Percentiles rank a stretch among this genome's conserved stretches.
These are phyloP conservation scores for Agrocybe pediades DNA, from an alignment of 768 basidiomycete species.

Conservation along the genomic window DNA sequence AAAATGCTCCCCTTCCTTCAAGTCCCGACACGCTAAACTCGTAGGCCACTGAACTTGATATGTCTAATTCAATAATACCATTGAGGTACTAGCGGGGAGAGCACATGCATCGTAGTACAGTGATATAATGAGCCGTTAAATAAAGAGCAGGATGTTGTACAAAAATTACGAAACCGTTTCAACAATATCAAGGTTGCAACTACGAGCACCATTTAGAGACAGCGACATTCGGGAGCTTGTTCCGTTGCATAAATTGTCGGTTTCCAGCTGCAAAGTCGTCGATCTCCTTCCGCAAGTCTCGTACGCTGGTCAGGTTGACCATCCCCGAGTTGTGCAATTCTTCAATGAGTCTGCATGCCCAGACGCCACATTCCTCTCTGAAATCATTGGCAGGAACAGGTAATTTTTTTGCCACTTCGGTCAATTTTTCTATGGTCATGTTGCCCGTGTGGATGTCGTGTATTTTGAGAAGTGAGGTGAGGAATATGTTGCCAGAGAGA, in stretches of 20 bases:
- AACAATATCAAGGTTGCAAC: too few species aligned
- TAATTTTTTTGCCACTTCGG: not conserved
- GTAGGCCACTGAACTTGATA: too few species aligned
- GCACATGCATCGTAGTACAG: too few species aligned
- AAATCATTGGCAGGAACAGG: not conserved
- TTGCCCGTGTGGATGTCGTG: not conserved
- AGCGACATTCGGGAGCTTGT: not conserved
- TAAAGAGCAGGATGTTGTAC: too few species aligned
- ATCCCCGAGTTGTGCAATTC: not conserved
- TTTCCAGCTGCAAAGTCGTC: not conserved
- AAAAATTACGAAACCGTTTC: too few species aligned
- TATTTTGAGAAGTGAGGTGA: not conserved
- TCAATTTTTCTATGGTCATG: not conserved
- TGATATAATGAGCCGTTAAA: too few species aligned
- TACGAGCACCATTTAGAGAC: not conserved
- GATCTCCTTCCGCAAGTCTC: not conserved
- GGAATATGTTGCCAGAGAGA: not conserved
- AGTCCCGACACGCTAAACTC: too few species aligned
- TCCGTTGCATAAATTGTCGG: not conserved
- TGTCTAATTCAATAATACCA: too few species aligned
- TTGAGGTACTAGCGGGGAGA: too few species aligned
- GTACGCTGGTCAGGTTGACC: not conserved
- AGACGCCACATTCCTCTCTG: not conserved
- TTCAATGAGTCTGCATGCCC: not conserved
- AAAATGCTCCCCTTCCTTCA: too few species aligned